Evolutionary conservation across 2,329 filamentous ascomycete genomes (phyloP).

Genomic region (Nemania abortiva): DNA sequence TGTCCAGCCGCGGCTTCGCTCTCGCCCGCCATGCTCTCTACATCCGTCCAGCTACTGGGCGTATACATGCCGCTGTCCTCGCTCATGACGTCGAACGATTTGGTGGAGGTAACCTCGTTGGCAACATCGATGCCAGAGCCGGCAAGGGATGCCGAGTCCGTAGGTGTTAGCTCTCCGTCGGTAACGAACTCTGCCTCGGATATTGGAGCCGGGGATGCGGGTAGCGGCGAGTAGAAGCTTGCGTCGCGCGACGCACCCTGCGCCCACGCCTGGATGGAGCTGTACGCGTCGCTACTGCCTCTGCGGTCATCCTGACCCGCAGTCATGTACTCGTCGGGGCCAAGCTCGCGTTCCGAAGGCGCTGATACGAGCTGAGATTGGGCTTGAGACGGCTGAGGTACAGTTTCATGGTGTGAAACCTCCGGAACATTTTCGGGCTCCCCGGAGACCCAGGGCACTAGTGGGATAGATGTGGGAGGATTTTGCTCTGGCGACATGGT

Average conservation of each 20-base stretch:
- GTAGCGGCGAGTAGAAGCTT: conserved; percentile 72
- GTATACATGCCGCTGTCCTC: conserved; percentile 70
- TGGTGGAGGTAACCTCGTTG: conserved; percentile 56
- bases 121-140: conserved; percentile 64
- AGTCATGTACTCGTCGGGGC: conserved; percentile 64
- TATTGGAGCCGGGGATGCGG: conserved; percentile 62
- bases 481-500: conserved; percentile 14
- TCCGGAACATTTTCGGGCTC: conserved; percentile 41
- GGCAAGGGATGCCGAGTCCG: conserved; percentile 67
- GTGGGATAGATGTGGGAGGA: not conserved
- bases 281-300: conserved; percentile 58
- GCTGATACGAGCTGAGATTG: conserved; percentile 40
- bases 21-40: conserved; percentile 72
- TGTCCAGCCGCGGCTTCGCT: conserved; percentile 59
- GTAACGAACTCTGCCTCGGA: conserved; percentile 66
- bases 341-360: conserved; percentile 56
- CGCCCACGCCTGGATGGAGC: conserved; percentile 75
- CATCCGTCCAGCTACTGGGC: conserved; percentile 73
- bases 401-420: not conserved
- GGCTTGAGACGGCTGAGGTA: conserved; percentile 1
- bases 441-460: conserved; percentile 52
- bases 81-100: conserved; percentile 67
- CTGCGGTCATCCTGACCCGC: conserved; percentile 59
- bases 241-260: conserved; percentile 63
- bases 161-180: conserved; percentile 68